Base-by-base conservation (phyloP, 176 grass and related monocot species). In the Calamus simplicifolius region DNA sequence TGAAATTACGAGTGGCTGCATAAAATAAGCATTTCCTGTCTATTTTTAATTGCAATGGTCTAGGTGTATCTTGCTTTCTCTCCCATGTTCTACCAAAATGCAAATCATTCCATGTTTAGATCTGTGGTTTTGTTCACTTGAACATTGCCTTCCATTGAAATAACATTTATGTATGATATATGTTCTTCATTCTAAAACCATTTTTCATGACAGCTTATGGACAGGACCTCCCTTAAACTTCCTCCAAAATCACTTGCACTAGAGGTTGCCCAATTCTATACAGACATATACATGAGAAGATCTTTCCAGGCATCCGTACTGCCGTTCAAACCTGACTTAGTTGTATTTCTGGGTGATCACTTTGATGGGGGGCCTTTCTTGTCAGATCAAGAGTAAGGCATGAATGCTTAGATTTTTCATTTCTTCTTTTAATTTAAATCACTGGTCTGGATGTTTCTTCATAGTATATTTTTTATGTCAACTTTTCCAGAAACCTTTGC, bases 341-440 rank as follows among this genome's bases (percentile, higher is more conserved):
- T 97, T 62, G 68, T 97, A 68, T 97, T 91, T 71, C 74, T 97
- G 15, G 92, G 92, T 25, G 92, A 97, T 66, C 75, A 82, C 15
- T 97, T 97, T 52, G 87, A 97, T 63, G 92, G 92, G 28, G 87
- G 81, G 3, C 75, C 92, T 27, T 80, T 85, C 59, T 69, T 97
- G 51, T 85, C 78, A 19, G 69, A 88, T 77, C 84, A 97, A 88
- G 92, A 91, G 87, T 91, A 97, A 91, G 87, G 81, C 87, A 91
- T 43, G 69, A 61, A 77, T 79, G 59, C 58, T 53, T 86, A 68
- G 63, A 79, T 82, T 85, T 19, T 74, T 19, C 0, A 26, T 77
- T 82, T 79, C 29, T 56, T 50, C 53, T 64, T 60, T 16, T 64
- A 69, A 25, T 75, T 70, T 38, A 38, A 38, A 10, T 10, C 7